These are phyloP conservation scores for Podila minutissima DNA, from an alignment of 192 early-diverging fungal genomes.

Conservation along the genomic window DNA sequence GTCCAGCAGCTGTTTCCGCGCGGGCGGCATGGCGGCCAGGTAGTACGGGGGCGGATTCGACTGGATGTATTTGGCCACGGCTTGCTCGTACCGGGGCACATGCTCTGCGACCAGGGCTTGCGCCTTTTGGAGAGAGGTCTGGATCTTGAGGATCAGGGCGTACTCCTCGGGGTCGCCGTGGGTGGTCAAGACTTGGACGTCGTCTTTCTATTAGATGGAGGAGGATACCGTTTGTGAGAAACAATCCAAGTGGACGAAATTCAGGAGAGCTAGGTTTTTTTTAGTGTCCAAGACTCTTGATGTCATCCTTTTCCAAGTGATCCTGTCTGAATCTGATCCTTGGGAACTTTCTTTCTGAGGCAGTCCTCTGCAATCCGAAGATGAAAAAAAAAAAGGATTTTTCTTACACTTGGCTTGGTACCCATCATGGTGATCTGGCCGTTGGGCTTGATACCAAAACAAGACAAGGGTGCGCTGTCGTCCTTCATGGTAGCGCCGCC, in stretches of 20 bases:
- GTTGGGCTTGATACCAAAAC: slow-evolving; percentile 79
- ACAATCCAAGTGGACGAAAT: too few species aligned
- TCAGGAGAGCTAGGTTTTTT: too few species aligned
- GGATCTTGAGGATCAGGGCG: slow-evolving; percentile 56
- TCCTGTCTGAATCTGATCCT: too few species aligned
- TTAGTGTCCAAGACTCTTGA: too few species aligned
- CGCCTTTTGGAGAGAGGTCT: slow-evolving; percentile 43
- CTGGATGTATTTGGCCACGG: slow-evolving; percentile 27
- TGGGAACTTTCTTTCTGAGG: too few species aligned
- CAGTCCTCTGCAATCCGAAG: too few species aligned
- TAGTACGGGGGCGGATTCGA: slow-evolving; percentile 18
- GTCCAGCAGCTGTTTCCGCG: slow-evolving; percentile 62
- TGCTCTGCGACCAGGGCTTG: slow-evolving; percentile 28
- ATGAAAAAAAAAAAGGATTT: neutral
- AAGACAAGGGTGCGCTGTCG: slow-evolving; percentile 68
- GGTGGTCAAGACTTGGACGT: slow-evolving; percentile 44
- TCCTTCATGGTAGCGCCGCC: slow-evolving; percentile 77
- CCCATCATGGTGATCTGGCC: slow-evolving; percentile 83
- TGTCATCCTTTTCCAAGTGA: too few species aligned
- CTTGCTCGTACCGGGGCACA: slow-evolving; percentile 21
- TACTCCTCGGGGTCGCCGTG: slow-evolving; percentile 64
- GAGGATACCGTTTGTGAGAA: neutral
- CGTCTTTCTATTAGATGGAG: slow-evolving; percentile 42
- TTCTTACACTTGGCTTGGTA: slow-evolving; percentile 62
- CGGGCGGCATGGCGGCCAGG: slow-evolving; percentile 31